A percentile compares a stretch with the other conserved stretches of the same genome.
These are phyloP conservation scores for Yarrowia porcina DNA, from an alignment of 805 yeast genomes.

Conservation along the genomic window DNA sequence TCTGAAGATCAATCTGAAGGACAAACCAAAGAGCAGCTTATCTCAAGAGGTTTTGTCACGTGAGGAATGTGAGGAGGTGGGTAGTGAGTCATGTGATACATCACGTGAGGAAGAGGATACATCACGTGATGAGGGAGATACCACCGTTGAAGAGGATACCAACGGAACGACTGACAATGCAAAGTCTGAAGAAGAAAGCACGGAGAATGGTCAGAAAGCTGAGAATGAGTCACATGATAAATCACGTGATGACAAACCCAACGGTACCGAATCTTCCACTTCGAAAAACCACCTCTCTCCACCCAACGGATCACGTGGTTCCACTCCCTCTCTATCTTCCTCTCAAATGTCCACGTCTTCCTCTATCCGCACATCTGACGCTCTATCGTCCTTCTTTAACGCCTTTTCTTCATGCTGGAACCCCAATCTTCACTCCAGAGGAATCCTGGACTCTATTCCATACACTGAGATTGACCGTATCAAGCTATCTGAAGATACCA, in stretches of 20 bases:
- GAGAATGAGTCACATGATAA: background rate
- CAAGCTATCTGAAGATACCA: constrained; percentile 28
- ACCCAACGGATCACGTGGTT: no score
- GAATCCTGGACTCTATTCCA: constrained; percentile 27
- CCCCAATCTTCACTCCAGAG: constrained; percentile 28
- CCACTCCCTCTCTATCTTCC: no score
- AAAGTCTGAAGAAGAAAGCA: background rate
- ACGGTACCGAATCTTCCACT: no score
- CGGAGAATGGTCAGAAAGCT: background rate
- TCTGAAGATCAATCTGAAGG: background rate
- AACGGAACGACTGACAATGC: background rate
- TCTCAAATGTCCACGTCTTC: background rate
- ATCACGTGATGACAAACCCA: background rate
- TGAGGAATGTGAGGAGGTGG: background rate
- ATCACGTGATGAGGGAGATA: constrained; percentile 27
- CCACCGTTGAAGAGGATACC: background rate
- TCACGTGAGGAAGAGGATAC: constrained; percentile 28
- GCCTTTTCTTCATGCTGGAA: constrained; percentile 32
- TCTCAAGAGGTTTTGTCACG: background rate
- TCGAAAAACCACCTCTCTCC: background rate
- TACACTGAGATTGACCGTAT: constrained; percentile 29
- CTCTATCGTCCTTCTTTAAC: constrained; percentile 29
- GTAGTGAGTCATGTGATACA: background rate
- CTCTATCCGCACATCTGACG: background rate
- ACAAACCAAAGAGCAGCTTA: background rate